Percentiles rank a stretch among this genome's conserved stretches.
phyloP scores from a whole-genome alignment of 2,329 filamentous ascomycete species.

The Pseudocercospora pini-densiflorae region DNA sequence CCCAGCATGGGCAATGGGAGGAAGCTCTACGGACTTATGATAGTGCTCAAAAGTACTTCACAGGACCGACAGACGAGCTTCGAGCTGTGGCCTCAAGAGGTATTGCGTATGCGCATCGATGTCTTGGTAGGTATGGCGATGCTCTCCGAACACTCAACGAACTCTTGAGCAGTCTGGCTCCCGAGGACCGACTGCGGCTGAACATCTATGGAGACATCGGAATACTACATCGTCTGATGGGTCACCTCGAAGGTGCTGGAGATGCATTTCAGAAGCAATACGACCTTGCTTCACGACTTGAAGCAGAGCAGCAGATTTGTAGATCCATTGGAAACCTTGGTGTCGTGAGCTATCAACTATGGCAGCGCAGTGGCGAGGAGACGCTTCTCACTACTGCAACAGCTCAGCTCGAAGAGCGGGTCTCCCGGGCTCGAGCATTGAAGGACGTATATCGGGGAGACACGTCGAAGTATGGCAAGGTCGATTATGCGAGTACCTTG shows the following conservation, averaged over 20 bases:
- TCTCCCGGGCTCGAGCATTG: neutral
- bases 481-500: neutral
- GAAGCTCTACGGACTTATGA: neutral
- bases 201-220: slow-evolving; percentile 6
- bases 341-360: slow-evolving; percentile 6
- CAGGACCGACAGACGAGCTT: neutral
- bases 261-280: slow-evolving; percentile 5
- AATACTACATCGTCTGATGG: slow-evolving; percentile 3
- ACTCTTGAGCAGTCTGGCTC: neutral
- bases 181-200: neutral
- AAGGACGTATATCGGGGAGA: neutral
- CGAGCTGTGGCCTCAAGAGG: neutral
- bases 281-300: neutral
- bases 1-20: neutral
- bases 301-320: neutral
- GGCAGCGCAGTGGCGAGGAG: neutral
- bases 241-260: neutral
- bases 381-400: neutral
- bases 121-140: slow-evolving; percentile 3
- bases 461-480: neutral
- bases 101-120: slow-evolving; percentile 1
- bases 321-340: slow-evolving; percentile 8
- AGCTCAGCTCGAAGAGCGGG: neutral
- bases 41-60: neutral
- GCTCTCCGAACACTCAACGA: neutral